phyloP scores from a whole-genome alignment of 225 moss, liverwort and hornwort species.

The Straminergon stramineum region DNA sequence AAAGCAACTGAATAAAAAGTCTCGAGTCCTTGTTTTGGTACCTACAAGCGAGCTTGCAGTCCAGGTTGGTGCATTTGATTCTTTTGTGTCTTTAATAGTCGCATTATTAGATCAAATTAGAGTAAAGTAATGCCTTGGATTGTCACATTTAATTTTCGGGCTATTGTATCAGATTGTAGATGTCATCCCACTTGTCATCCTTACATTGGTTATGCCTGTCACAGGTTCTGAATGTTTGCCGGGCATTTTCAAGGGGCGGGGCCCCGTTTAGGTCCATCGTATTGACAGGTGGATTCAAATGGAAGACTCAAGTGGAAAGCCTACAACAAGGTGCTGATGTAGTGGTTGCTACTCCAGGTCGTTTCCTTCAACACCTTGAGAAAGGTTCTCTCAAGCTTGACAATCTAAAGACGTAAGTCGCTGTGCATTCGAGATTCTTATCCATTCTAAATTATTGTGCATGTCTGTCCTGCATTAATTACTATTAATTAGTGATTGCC shows the following conservation, averaged over 20 bases:
- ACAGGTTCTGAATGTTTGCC: conserved; percentile 78
- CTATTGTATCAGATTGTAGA: background rate
- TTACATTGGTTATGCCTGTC: background rate
- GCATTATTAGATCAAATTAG: background rate
- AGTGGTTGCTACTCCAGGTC: conserved; percentile 92
- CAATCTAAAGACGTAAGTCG: conserved; percentile 52
- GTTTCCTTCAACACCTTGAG: conserved; percentile 87
- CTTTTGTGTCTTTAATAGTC: background rate
- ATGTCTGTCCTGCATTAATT: background rate
- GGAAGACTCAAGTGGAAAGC: conserved; percentile 98
- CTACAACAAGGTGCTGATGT: conserved; percentile 76
- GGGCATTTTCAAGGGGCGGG: conserved; percentile 78
- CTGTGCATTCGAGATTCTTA: background rate
- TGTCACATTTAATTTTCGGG: background rate
- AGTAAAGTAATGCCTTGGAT: background rate
- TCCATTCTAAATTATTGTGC: background rate
- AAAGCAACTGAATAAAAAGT: conserved; percentile 60
- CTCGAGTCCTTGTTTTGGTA: conserved; percentile 78
- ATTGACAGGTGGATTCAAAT: conserved; percentile 94
- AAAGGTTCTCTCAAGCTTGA: conserved; percentile 80
- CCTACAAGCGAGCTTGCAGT: conserved; percentile 98
- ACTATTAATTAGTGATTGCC: background rate
- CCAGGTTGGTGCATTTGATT: conserved; percentile 41
- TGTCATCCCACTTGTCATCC: background rate
- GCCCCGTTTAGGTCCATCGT: conserved; percentile 78